Conservation (phyloP, 2,329 filamentous ascomycete species). For the Alternaria ventricosa region DNA sequence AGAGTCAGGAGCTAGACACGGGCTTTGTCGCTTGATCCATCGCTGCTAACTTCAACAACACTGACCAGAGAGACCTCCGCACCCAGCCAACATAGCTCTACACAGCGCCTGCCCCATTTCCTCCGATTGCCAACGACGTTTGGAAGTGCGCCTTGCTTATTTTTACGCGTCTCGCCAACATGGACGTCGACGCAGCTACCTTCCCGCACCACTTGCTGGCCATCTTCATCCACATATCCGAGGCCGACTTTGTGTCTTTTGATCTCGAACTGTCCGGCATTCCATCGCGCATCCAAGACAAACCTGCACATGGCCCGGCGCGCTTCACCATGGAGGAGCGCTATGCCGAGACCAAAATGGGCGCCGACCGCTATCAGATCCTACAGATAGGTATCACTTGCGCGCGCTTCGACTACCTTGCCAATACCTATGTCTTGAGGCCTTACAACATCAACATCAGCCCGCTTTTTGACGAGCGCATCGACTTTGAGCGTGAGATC, state of each 20-base stretch:
- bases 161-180: slow-evolving; percentile 36
- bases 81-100: neutral
- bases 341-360: slow-evolving; percentile 66
- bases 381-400: slow-evolving; percentile 72
- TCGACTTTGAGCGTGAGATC: slow-evolving; percentile 67
- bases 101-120: neutral
- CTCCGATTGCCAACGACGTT: neutral
- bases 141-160: neutral
- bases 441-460: slow-evolving; percentile 71
- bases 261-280: slow-evolving; percentile 74
- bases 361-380: slow-evolving; percentile 68
- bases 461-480: slow-evolving; percentile 60
- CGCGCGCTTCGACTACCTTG: slow-evolving; percentile 61
- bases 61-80: slow-evolving; percentile 1
- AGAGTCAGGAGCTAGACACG: slow-evolving; percentile 12
- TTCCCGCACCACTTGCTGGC: slow-evolving; percentile 61
- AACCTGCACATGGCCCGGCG: slow-evolving; percentile 40
- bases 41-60: slow-evolving; percentile 26
- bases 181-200: slow-evolving; percentile 63
- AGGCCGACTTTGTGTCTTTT: slow-evolving; percentile 67
- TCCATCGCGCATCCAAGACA: slow-evolving; percentile 48
- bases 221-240: slow-evolving; percentile 64
- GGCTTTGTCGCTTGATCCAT: slow-evolving; percentile 13
- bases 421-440: slow-evolving; percentile 60
- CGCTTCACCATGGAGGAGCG: slow-evolving; percentile 64